phyloP scores from a whole-genome alignment of 1,139 yeast species.

The Pichia sp. region DNA sequence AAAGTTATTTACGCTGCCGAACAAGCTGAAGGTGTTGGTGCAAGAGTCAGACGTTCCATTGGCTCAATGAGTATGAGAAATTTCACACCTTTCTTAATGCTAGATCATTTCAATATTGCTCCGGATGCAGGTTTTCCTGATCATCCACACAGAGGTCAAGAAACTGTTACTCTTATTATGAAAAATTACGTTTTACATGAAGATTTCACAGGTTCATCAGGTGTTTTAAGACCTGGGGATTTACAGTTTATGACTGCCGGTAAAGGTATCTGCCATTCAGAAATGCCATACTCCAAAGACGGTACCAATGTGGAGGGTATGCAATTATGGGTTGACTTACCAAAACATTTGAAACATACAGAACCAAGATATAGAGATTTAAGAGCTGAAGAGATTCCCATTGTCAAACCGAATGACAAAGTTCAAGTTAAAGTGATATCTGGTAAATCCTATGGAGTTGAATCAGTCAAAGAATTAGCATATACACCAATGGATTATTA shows the following conservation, averaged over 20 bases:
- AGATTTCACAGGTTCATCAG: slow-evolving; percentile 82
- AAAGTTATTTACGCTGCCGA: slow-evolving; percentile 61
- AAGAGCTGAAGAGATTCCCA: slow-evolving; percentile 64
- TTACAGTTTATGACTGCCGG: slow-evolving; percentile 96
- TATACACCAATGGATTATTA: slow-evolving; percentile 79
- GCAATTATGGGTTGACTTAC: slow-evolving; percentile 91
- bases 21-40: slow-evolving; percentile 85
- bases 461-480: slow-evolving; percentile 69
- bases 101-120: slow-evolving; percentile 66
- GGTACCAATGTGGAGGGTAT: slow-evolving; percentile 60
- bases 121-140: slow-evolving; percentile 74
- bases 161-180: slow-evolving; percentile 70
- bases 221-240: slow-evolving; percentile 77
- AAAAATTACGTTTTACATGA: slow-evolving; percentile 83
- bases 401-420: slow-evolving; percentile 59
- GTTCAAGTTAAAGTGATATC: slow-evolving; percentile 67
- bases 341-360: slow-evolving; percentile 57
- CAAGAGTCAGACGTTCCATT: slow-evolving; percentile 73
- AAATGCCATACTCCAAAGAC: slow-evolving; percentile 66
- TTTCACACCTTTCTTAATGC: slow-evolving; percentile 77
- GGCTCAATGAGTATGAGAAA: slow-evolving; percentile 63
- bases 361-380: slow-evolving; percentile 81
- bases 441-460: slow-evolving; percentile 70
- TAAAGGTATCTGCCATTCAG: slow-evolving; percentile 78
- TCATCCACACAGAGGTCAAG: slow-evolving; percentile 91